Evolutionary conservation across 208 protist genomes (phyloP).

Genomic region (Acanthamoeba culbertsoni): DNA sequence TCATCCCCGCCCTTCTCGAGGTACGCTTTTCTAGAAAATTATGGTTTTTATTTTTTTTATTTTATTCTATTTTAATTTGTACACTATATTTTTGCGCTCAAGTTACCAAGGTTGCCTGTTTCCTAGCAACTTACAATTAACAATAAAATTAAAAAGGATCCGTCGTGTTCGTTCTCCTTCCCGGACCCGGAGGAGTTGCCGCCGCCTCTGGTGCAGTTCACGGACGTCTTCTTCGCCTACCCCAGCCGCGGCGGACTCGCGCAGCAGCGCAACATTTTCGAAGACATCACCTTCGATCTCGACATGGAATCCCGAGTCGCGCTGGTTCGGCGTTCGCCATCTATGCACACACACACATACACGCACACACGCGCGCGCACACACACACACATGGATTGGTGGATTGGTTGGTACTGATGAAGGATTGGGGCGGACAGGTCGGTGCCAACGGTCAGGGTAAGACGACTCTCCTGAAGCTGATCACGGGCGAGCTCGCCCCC

Average conservation of each 20-base stretch:
- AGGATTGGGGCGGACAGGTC: too few species aligned
- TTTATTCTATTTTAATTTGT: slow-evolving; percentile 8
- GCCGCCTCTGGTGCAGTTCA: slow-evolving; percentile 92
- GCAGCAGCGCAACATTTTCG: slow-evolving; percentile 35
- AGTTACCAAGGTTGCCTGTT: too few species aligned
- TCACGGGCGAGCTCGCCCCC: slow-evolving; percentile 73
- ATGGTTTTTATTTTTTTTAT: not conserved
- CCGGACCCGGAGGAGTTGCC: slow-evolving; percentile 63
- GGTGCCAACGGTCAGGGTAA: slow-evolving; percentile 85
- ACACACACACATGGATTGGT: too few species aligned
- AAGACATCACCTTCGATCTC: slow-evolving; percentile 26
- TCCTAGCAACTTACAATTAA: not conserved
- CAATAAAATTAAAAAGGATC: slow-evolving; percentile 15
- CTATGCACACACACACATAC: too few species aligned
- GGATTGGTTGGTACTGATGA: too few species aligned
- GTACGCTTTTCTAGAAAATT: not conserved
- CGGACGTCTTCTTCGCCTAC: slow-evolving; percentile 76
- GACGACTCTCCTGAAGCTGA: slow-evolving; percentile 81
- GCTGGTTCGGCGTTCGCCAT: not conserved
- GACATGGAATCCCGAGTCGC: slow-evolving; percentile 46
- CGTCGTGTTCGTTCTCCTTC: slow-evolving; percentile 74
- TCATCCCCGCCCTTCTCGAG: not conserved
- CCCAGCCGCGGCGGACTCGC: slow-evolving; percentile 71
- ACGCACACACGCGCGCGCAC: too few species aligned
- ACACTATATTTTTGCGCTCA: not conserved